These are phyloP conservation scores for Epithele typhae DNA, from an alignment of 768 basidiomycete genomes.

Conservation along the genomic window DNA sequence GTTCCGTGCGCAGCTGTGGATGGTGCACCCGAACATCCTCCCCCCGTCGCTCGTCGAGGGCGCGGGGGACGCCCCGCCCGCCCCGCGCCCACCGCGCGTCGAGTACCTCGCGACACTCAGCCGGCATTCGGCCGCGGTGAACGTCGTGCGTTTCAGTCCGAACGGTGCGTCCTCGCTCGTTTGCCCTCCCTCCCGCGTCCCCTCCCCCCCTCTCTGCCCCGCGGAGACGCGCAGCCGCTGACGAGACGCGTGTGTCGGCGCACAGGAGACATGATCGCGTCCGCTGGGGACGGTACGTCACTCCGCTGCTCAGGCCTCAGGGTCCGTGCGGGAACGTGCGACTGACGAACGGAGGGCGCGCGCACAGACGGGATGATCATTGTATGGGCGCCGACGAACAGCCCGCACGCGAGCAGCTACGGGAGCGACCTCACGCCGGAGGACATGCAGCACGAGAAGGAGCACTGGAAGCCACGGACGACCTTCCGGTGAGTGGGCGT, in stretches of 20 bases:
- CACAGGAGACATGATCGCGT: constrained; percentile 86
- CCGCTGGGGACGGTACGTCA: constrained; percentile 90
- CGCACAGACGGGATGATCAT: constrained; percentile 91
- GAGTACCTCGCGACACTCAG: constrained; percentile 94
- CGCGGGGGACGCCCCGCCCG: constrained; percentile 28
- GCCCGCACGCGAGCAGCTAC: constrained; percentile 66
- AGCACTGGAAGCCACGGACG: constrained; percentile 89
- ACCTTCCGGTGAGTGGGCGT: constrained; percentile 62
- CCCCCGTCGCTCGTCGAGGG: constrained; percentile 53
- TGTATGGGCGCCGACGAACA: constrained; percentile 84
- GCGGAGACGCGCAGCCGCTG: background rate
- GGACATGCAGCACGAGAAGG: constrained; percentile 86
- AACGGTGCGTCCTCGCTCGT: constrained; percentile 56
- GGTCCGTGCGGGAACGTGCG: too few species aligned
- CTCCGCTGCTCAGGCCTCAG: too few species aligned
- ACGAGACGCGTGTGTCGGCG: constrained; percentile 1
- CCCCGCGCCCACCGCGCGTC: constrained; percentile 72
- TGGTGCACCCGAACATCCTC: constrained; percentile 88
- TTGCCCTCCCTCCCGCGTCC: too few species aligned
- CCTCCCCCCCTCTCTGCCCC: background rate
- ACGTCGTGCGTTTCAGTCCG: constrained; percentile 94
- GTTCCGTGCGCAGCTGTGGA: constrained; percentile 65
- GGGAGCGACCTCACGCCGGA: constrained; percentile 79
- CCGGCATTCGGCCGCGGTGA: constrained; percentile 92
- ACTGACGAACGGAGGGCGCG: background rate